A percentile compares a stretch with the other conserved stretches of the same genome.
Conservation (phyloP, 441 rosid genomes). For the Erodium moschatum region DNA sequence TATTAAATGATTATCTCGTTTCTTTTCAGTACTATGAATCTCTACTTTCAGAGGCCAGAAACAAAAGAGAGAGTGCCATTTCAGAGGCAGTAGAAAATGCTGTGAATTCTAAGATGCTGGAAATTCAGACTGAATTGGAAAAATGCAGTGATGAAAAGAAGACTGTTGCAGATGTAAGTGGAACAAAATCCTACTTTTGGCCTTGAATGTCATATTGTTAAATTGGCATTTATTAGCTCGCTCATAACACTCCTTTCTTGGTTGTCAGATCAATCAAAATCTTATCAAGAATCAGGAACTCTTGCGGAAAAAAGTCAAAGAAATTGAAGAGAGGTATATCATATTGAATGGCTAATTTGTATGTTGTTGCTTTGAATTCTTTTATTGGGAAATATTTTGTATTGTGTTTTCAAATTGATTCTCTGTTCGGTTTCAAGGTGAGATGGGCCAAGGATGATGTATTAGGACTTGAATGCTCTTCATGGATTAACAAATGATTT, state of each 20-base stretch:
- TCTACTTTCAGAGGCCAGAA: slow-evolving; percentile 62
- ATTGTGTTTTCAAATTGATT: no score
- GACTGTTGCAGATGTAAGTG: slow-evolving; percentile 52
- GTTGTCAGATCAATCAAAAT: slow-evolving; percentile 43
- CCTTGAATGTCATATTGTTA: background rate
- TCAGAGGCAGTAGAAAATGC: slow-evolving; percentile 60
- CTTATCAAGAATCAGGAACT: slow-evolving; percentile 68
- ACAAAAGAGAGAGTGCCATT: slow-evolving; percentile 48
- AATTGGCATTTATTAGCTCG: background rate
- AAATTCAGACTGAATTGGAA: slow-evolving; percentile 57
- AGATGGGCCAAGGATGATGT: no score
- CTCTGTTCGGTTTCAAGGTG: no score
- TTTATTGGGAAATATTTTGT: background rate
- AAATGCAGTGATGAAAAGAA: slow-evolving; percentile 51
- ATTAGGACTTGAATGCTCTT: no score
- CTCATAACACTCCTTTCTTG: background rate
- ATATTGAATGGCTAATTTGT: background rate
- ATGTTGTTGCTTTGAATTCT: background rate
- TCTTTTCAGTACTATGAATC: slow-evolving; percentile 66
- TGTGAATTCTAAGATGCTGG: slow-evolving; percentile 47
- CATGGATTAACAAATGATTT: background rate
- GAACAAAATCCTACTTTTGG: background rate
- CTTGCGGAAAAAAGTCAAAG: slow-evolving; percentile 52
- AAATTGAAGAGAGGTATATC: slow-evolving; percentile 64
- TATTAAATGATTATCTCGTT: background rate